Percentiles rank a stretch among this genome's conserved stretches.
phyloP scores from a whole-genome alignment of 371 early-diverging fungal species.

The Racocetra persica region DNA sequence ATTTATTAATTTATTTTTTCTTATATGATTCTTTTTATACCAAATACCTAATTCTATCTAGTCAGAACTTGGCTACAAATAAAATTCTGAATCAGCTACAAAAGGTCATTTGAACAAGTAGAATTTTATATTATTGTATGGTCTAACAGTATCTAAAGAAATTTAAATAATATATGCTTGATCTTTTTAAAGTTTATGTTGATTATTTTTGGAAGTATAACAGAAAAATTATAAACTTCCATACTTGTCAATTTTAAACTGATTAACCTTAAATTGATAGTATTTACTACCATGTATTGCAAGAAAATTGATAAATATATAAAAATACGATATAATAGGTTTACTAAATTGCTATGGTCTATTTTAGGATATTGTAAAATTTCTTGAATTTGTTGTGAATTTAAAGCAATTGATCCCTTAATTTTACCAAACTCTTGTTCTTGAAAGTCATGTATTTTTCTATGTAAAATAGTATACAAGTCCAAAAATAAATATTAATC shows the following conservation, averaged over 20 bases:
- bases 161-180: neutral
- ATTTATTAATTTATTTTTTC: conserved; percentile 8
- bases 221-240: neutral
- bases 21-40: neutral
- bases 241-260: neutral
- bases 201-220: conserved; percentile 3
- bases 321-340: neutral
- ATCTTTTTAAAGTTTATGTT: neutral
- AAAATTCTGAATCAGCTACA: neutral
- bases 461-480: conserved; percentile 10
- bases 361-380: neutral
- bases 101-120: neutral
- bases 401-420: neutral
- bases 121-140: neutral
- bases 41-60: neutral
- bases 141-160: neutral
- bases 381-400: conserved; percentile 10
- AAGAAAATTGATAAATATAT: neutral
- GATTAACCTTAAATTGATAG: neutral
- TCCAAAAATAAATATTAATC: neutral
- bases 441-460: neutral
- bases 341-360: neutral
- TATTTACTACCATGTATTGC: neutral
- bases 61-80: neutral
- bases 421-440: neutral